A percentile compares a stretch with the other conserved stretches of the same genome.
These are phyloP conservation scores for Phytopythium aichiense DNA, from an alignment of 352 stramenopile species.

Conservation along the genomic window DNA sequence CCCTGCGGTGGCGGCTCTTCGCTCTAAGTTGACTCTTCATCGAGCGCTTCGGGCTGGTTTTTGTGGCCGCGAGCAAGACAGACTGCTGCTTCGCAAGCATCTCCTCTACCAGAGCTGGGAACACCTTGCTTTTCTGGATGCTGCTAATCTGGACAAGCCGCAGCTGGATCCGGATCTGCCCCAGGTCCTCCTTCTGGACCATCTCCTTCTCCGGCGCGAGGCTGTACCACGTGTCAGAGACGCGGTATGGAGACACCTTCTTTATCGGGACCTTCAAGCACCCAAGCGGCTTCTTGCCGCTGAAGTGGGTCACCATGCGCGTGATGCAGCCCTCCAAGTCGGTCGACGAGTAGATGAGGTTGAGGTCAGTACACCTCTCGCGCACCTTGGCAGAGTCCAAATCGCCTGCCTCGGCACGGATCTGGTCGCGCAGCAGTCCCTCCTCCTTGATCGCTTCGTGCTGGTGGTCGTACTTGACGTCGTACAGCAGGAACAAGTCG, in stretches of 20 bases:
- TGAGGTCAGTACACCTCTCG: slow-evolving; percentile 56
- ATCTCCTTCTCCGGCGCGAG: slow-evolving; percentile 64
- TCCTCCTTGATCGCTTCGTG: slow-evolving; percentile 64
- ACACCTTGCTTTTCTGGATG: slow-evolving; percentile 34
- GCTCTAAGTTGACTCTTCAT: slow-evolving; percentile 9
- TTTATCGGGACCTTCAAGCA: slow-evolving; percentile 63
- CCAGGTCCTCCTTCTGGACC: slow-evolving; percentile 55
- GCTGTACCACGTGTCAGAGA: slow-evolving; percentile 58
- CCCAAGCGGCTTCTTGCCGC: slow-evolving; percentile 47
- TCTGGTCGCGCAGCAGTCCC: slow-evolving; percentile 49
- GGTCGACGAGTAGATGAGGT: slow-evolving; percentile 53
- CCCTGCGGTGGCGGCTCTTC: background rate
- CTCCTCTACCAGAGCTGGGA: slow-evolving; percentile 16
- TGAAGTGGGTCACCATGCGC: slow-evolving; percentile 40
- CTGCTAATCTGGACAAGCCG: slow-evolving; percentile 26
- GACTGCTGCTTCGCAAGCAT: slow-evolving; percentile 10
- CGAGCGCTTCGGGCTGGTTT: slow-evolving; percentile 7
- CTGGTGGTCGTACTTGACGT: slow-evolving; percentile 57
- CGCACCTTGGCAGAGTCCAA: slow-evolving; percentile 51
- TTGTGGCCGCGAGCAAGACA: background rate
- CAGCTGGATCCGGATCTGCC: slow-evolving; percentile 54
- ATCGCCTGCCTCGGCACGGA: slow-evolving; percentile 52
- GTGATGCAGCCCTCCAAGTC: slow-evolving; percentile 68
- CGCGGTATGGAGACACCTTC: slow-evolving; percentile 52
- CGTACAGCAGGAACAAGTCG: slow-evolving; percentile 67